These are phyloP conservation scores for Fusarium buxicola DNA, from an alignment of 2,329 filamentous ascomycete genomes.

Conservation along the genomic window DNA sequence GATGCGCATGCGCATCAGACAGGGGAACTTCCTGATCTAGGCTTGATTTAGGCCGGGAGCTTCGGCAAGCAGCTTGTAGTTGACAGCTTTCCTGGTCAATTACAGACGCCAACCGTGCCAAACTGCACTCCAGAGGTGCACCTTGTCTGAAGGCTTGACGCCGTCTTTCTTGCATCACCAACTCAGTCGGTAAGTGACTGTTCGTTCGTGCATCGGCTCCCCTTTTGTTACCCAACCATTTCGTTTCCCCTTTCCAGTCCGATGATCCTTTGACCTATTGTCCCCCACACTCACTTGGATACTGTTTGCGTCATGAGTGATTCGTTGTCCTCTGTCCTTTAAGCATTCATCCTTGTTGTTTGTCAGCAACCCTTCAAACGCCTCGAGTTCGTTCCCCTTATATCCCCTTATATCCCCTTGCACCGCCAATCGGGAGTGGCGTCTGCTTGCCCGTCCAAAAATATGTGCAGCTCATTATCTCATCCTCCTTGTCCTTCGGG, in stretches of 20 bases:
- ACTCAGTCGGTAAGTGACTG: conserved; percentile 38
- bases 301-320: conserved; percentile 29
- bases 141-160: conserved; percentile 30
- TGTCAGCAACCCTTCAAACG: conserved; percentile 10
- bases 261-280: conserved; percentile 29
- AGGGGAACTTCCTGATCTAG: conserved; percentile 30
- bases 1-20: conserved; percentile 42
- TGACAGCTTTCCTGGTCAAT: conserved; percentile 24
- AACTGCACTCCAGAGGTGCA: conserved; percentile 12
- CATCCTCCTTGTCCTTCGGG: conserved; percentile 29
- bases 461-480: conserved; percentile 5
- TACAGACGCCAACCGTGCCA: neutral
- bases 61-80: conserved; percentile 32
- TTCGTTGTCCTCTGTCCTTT: conserved; percentile 17
- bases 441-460: conserved; percentile 19
- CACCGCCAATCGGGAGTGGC: conserved; percentile 20
- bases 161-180: conserved; percentile 23
- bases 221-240: conserved; percentile 12
- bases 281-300: conserved; percentile 36
- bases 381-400: conserved; percentile 2
- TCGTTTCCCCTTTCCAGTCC: conserved; percentile 16
- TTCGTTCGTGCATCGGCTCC: neutral
- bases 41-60: conserved; percentile 31
- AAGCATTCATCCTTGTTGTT: conserved; percentile 22
- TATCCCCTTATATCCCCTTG: conserved; percentile 12